Conservation (phyloP, 371 early-diverging fungal genomes). For the Lichtheimia ramosa region DNA sequence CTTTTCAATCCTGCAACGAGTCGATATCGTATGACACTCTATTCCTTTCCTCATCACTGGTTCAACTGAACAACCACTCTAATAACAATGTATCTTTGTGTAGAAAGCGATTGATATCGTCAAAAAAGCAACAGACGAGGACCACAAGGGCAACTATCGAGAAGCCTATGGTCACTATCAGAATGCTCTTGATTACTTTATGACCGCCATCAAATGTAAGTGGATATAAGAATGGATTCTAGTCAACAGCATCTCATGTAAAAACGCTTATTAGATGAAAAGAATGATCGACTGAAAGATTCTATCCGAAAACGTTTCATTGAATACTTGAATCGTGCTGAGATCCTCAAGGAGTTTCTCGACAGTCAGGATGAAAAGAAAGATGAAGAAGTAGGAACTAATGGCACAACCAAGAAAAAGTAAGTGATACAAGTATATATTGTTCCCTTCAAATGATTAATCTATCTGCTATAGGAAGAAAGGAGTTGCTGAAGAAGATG, state of each 20-base stretch:
- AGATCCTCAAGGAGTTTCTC: constrained; percentile 88
- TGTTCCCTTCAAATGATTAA: neutral
- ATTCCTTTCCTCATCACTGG: too few relatives aligned
- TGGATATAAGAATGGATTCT: neutral
- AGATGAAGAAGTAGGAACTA: constrained; percentile 61
- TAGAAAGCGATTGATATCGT: constrained; percentile 89
- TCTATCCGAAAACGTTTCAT: constrained; percentile 87
- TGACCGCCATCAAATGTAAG: constrained; percentile 93
- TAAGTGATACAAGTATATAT: constrained; percentile 24
- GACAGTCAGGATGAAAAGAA: constrained; percentile 68
- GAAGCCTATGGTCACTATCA: constrained; percentile 89
- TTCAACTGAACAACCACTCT: too few relatives aligned
- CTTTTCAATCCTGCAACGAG: neutral
- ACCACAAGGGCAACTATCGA: constrained; percentile 86
- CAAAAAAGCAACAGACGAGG: constrained; percentile 92
- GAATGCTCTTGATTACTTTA: constrained; percentile 89
- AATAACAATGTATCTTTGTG: too few relatives aligned
- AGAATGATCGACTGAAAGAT: constrained; percentile 86
- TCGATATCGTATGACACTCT: too few relatives aligned
- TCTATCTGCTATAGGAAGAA: constrained; percentile 32
- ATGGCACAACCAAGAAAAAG: constrained; percentile 56
- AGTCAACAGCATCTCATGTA: neutral
- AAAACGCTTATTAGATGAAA: constrained; percentile 76
- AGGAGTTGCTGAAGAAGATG: constrained; percentile 51
- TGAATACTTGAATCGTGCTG: constrained; percentile 94